Conservation (phyloP, 345 rosid species). For the Corchorus capsularis region DNA sequence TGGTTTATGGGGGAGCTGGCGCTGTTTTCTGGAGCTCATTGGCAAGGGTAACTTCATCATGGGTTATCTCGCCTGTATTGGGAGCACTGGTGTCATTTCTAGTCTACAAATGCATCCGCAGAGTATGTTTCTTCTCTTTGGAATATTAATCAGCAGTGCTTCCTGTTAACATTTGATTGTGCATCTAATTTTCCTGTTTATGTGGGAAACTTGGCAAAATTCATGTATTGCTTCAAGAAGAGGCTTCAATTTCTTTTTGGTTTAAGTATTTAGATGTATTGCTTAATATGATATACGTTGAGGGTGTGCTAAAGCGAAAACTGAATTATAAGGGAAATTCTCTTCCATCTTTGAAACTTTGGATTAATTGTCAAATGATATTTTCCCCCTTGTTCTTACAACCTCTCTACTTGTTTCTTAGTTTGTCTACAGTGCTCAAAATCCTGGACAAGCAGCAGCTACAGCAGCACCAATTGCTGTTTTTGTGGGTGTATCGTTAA, state of each 20-base stretch:
- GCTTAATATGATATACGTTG: neutral
- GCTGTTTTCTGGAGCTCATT: constrained; percentile 97
- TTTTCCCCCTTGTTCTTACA: neutral
- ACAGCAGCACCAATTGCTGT: constrained; percentile 82
- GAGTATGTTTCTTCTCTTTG: constrained; percentile 54
- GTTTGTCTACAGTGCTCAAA: constrained; percentile 97
- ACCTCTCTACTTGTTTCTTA: constrained; percentile 24
- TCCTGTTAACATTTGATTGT: neutral
- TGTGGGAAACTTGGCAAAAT: too few relatives aligned
- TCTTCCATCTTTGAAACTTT: neutral
- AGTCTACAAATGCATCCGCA: constrained; percentile 94
- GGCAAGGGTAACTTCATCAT: constrained; percentile 86
- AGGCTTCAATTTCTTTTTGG: too few relatives aligned
- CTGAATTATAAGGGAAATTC: neutral
- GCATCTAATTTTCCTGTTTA: neutral
- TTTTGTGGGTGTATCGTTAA: constrained; percentile 75
- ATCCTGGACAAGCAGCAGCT: constrained; percentile 95
- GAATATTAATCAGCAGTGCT: neutral
- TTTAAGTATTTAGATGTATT: neutral
- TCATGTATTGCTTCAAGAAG: too few relatives aligned
- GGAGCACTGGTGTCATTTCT: constrained; percentile 87
- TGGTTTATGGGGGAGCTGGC: constrained; percentile 87
- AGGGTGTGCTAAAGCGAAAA: neutral
- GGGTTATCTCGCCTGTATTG: constrained; percentile 89
- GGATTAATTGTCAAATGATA: neutral